A percentile compares a stretch with the other conserved stretches of the same genome.
These are phyloP conservation scores for Hygrophoropsis aurantiaca DNA, from an alignment of 768 basidiomycete species.

Conservation along the genomic window DNA sequence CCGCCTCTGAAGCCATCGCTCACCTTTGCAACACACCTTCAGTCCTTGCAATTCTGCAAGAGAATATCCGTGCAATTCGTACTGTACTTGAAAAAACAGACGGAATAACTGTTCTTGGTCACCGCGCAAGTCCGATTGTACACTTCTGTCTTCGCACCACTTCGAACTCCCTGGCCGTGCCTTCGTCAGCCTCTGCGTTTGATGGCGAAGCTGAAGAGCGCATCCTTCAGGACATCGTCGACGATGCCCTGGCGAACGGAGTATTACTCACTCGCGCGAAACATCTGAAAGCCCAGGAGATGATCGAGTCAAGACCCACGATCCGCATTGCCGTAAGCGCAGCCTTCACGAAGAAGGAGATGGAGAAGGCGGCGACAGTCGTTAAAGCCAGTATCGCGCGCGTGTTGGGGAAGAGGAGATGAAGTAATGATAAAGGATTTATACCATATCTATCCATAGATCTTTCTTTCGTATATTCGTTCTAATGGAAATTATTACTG, in stretches of 20 bases:
- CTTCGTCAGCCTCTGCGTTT: conserved; percentile 34
- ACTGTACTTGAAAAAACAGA: conserved; percentile 78
- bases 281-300: conserved; percentile 81
- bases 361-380: conserved; percentile 80
- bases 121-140: conserved; percentile 83
- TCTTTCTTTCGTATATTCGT: no score
- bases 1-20: conserved; percentile 83
- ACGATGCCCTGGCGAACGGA: conserved; percentile 77
- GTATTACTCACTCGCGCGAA: conserved; percentile 86
- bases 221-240: conserved; percentile 88
- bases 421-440: conserved; percentile 18
- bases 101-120: conserved; percentile 80
- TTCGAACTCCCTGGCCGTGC: conserved; percentile 16
- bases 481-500: no score
- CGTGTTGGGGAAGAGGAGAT: conserved; percentile 63
- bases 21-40: conserved; percentile 75
- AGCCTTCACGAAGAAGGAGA: conserved; percentile 84
- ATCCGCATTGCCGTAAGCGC: conserved; percentile 81
- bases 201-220: conserved; percentile 72
- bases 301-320: conserved; percentile 76
- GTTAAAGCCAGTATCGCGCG: conserved; percentile 76
- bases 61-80: conserved; percentile 80
- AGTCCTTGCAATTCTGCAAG: conserved; percentile 72
- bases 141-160: conserved; percentile 66
- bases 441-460: conserved; percentile 28